Evolutionary conservation across 2,329 filamentous ascomycete species (phyloP), one percentile per base, ranked within the genome.

Genomic region (Fusarium ramigenum): DNA sequence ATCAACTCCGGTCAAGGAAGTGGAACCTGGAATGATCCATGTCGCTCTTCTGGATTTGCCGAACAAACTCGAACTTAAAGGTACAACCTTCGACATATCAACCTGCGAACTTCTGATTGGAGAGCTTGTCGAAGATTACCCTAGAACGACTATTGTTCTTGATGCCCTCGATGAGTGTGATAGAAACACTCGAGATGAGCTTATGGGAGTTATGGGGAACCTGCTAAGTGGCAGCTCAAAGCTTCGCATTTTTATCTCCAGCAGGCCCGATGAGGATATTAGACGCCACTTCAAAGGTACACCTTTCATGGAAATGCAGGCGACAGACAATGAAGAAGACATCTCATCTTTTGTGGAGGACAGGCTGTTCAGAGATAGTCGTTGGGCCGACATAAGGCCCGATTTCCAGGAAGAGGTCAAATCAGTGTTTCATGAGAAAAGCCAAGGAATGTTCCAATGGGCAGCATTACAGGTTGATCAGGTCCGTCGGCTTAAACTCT

Each of bases 1-100:
- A 5, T 12, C 46, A 0, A 23, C 2, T 1, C 46, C 46, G 0
- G 0, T 49, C 5, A 1, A 12, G 1, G 28, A 49, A 9, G 0
- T 5, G 0, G 5, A 12, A 18, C 0, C 3, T 9, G 10, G 10
- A 12, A 18, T 0, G 1, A 49, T 49, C 3, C 28, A 49, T 4
- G 7, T n/a, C 7, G 15, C 46, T 1, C 5, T 49, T 0, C 2
- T 3, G 1, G 21, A 14, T 0, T 3, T 49, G 0, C 46, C 46
- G 0, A 18, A 4, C 5, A 49, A 2, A 2, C 28, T 32, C 0
- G 21, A 6, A 23, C 46, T 49, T 0, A 14, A 32, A 0, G 46
- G 46, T 0, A 32, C 10, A 49, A n/a, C 21, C 0, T 3, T 49
- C 0, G 28, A 49, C 1, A 1, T 49, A 0, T 1, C 46, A 0